These are phyloP conservation scores for Lactifluus pinguis DNA, from an alignment of 768 basidiomycete genomes.

Conservation along the genomic window DNA sequence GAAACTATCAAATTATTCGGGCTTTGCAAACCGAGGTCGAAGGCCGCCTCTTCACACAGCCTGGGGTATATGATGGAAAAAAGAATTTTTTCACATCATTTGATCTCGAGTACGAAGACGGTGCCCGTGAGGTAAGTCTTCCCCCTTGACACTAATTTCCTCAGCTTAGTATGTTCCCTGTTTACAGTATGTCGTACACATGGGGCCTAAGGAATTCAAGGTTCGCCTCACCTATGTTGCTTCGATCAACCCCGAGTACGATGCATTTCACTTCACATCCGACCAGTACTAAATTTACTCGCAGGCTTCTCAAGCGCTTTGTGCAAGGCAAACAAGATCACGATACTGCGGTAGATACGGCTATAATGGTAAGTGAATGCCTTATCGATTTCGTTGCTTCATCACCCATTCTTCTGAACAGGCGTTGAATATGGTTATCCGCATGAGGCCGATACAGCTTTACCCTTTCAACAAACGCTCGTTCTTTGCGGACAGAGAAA, in stretches of 20 bases:
- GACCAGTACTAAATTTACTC: slow-evolving; percentile 11
- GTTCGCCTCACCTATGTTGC: slow-evolving; percentile 56
- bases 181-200: slow-evolving; percentile 52
- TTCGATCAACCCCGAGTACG: slow-evolving; percentile 77
- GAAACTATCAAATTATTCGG: slow-evolving; percentile 63
- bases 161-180: not conserved
- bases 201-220: slow-evolving; percentile 54
- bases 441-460: slow-evolving; percentile 53
- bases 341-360: slow-evolving; percentile 59
- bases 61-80: slow-evolving; percentile 69
- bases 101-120: slow-evolving; percentile 47
- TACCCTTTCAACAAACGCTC: slow-evolving; percentile 65
- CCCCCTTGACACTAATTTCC: not conserved
- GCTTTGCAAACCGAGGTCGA: slow-evolving; percentile 49
- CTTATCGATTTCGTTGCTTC: no score
- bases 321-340: slow-evolving; percentile 55
- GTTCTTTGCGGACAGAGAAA: slow-evolving; percentile 58
- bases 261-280: slow-evolving; percentile 24
- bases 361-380: slow-evolving; percentile 42
- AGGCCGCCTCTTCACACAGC: slow-evolving; percentile 57
- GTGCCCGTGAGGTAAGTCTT: slow-evolving; percentile 38
- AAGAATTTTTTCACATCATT: slow-evolving; percentile 65
- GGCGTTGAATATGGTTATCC: slow-evolving; percentile 66
- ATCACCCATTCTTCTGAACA: slow-evolving; percentile 21
- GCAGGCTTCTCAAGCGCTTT: slow-evolving; percentile 55